Percentiles rank a stretch among this genome's conserved stretches.
Evolutionary conservation across 2,329 filamentous ascomycete species (phyloP).

Genomic region (Aspergillus sp.): DNA sequence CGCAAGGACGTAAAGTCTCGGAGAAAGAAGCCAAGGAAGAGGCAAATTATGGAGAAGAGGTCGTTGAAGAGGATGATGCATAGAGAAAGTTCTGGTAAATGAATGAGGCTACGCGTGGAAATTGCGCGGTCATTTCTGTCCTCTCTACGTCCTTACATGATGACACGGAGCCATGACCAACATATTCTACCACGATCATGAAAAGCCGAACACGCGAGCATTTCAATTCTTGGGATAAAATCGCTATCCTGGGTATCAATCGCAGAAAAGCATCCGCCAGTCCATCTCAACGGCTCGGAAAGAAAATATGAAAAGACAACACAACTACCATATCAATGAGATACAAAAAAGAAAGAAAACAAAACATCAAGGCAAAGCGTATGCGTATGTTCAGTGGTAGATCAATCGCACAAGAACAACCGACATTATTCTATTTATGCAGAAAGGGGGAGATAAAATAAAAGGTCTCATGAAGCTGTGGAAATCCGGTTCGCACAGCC

Average conservation of each 20-base stretch:
- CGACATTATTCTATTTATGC: too few species aligned
- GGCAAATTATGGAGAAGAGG: constrained; percentile 78
- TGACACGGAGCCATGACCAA: too few species aligned
- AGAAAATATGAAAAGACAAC: constrained; percentile 1
- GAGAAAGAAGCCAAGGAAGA: constrained; percentile 40
- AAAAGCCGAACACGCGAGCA: too few species aligned
- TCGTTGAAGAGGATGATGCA: constrained; percentile 57
- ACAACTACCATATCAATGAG: neutral
- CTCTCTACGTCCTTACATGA: too few species aligned
- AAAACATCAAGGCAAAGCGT: constrained; percentile 8
- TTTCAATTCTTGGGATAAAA: constrained; percentile 15
- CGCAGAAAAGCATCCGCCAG: constrained; percentile 18
- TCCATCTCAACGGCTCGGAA: constrained; percentile 8
- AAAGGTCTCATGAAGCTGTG: constrained; percentile 15
- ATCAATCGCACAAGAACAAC: neutral
- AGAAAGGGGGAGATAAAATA: constrained; percentile 5
- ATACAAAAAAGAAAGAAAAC: constrained; percentile 4
- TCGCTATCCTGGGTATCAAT: constrained; percentile 33
- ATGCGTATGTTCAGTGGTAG: constrained; percentile 3
- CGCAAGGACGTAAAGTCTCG: constrained; percentile 29
- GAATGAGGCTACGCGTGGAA: neutral
- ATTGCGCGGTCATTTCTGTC: neutral
- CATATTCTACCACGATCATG: too few species aligned
- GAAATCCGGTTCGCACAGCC: constrained; percentile 59
- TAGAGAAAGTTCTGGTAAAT: neutral